phyloP scores from a whole-genome alignment of 1,139 yeast species.

The Saccharomycopsis hybrid region DNA sequence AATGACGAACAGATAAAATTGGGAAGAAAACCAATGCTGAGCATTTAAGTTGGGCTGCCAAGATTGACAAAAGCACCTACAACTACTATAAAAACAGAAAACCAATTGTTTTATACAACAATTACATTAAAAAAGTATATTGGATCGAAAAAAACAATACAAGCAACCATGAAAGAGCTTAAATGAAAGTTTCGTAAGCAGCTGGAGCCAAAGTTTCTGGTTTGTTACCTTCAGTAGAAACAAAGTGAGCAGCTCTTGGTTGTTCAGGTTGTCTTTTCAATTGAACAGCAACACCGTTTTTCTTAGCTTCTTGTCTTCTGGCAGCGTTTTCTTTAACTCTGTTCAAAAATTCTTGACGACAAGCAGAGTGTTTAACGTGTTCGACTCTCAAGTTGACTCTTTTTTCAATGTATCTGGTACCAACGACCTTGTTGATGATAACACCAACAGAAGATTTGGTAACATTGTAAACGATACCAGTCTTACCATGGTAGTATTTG shows the following conservation, averaged over 20 bases:
- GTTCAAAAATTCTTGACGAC: conserved; percentile 98
- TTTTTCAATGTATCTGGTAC: conserved; percentile 98
- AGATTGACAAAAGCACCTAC: no score
- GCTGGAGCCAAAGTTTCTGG: conserved; percentile 99
- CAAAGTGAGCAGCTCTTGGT: conserved; percentile 90
- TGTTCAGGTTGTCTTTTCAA: conserved; percentile 98
- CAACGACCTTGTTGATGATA: conserved; percentile 95
- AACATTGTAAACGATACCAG: conserved; percentile 98
- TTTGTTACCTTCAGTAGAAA: conserved; percentile 68
- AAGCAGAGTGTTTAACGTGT: conserved; percentile 99
- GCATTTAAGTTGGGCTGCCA: no score
- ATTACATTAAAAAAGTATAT: background rate
- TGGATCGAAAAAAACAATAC: no score
- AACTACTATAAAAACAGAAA: no score
- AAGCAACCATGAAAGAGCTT: conserved; percentile 31
- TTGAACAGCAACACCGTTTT: conserved; percentile 81
- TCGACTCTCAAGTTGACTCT: conserved; percentile 98
- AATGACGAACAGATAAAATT: no score
- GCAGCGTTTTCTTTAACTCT: conserved; percentile 97
- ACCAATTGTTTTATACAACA: background rate
- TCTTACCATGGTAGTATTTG: conserved; percentile 99
- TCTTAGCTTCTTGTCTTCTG: conserved; percentile 90
- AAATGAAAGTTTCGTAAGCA: conserved; percentile 98
- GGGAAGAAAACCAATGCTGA: no score
- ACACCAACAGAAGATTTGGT: conserved; percentile 99